These are phyloP conservation scores for Trypanosoma cruzi DNA, from an alignment of 208 protist species.

Conservation along the genomic window DNA sequence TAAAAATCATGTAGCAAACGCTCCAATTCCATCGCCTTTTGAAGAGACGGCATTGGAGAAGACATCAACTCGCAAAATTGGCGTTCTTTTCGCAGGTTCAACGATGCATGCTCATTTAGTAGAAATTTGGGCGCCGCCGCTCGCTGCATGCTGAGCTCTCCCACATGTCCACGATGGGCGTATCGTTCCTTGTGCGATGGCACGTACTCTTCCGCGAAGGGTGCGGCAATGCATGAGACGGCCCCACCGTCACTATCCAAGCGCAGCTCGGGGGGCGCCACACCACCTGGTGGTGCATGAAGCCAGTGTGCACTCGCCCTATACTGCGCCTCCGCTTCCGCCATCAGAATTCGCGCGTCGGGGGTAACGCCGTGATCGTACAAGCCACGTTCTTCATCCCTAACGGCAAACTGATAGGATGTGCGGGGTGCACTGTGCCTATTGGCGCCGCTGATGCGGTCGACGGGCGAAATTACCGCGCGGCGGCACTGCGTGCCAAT, in stretches of 20 bases:
- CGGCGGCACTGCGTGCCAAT: constrained; percentile 7
- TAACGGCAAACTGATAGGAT: constrained; percentile 45
- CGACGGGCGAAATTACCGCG: constrained; percentile 40
- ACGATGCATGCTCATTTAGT: constrained; percentile 48
- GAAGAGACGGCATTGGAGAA: constrained; percentile 56
- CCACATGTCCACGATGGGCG: constrained; percentile 46
- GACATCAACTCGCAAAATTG: constrained; percentile 68
- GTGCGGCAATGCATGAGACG: constrained; percentile 49
- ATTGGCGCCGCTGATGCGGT: constrained; percentile 10
- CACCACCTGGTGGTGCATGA: constrained; percentile 35
- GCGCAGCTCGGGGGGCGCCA: constrained; percentile 27
- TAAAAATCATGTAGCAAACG: constrained; percentile 56
- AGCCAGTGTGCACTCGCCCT: constrained; percentile 50
- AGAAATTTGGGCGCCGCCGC: constrained; percentile 24
- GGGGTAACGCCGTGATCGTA: constrained; percentile 73
- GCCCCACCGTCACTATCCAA: constrained; percentile 35
- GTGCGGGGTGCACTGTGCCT: background rate
- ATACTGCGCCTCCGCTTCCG: constrained; percentile 77
- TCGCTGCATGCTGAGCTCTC: constrained; percentile 60
- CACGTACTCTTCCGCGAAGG: constrained; percentile 70
- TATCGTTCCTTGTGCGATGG: constrained; percentile 63
- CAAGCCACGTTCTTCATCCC: constrained; percentile 50
- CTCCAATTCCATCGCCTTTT: constrained; percentile 55
- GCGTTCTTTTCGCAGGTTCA: constrained; percentile 76
- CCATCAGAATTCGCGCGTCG: constrained; percentile 54